Base-by-base conservation (phyloP, 148 eudicot genomes). In the Bassia scoparia region DNA sequence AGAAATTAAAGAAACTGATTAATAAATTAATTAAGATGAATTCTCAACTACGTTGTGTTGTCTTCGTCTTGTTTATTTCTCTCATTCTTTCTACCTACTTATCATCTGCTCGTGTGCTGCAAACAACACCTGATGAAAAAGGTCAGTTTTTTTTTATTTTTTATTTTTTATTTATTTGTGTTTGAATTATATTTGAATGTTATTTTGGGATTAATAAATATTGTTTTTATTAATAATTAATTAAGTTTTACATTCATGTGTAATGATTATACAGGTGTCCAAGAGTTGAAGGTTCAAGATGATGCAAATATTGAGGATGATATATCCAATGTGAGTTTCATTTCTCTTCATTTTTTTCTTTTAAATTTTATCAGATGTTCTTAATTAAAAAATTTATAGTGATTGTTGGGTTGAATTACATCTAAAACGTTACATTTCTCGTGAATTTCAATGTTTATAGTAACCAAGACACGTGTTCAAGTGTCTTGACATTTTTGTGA, bases 251-350 rank as follows among this genome's bases (percentile, higher is more conserved):
- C 14, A 4, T 20, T 56, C 4, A 3, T 30, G n/a, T 23, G 65
- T 53, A 59, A 58, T 54, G 14, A 48, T 59, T 16, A 60, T 8
- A 70, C 38, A 70, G 74, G 59, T 48, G 27, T 38, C 31, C 59
- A 14, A n/a, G 54, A 26, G 17, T 16, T 49, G 43, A 55, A 78
- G 52, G 67, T 27, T 33, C 18, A 53, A 23, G 60, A 33, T 14
- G 56, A 10, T 35, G 27, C 37, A 13, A 55, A 71, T 21, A 27
- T 30, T 12, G 72, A 65, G 20, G 71, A 78, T 46, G 41, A 78
- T 46, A 53, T 67, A 48, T 65, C 76, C 61, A 55, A 78, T 26
- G 80, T 78, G 41, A 71, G 71, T 30, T n/a, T 9, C 38, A 41
- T 53, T 29, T 27, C 20, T 35, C n/a, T 11, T 7, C 29, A 18